A percentile compares a stretch with the other conserved stretches of the same genome.
Evolutionary conservation across 805 yeast genomes (phyloP).

Genomic region (Kazachstania martiniae): DNA sequence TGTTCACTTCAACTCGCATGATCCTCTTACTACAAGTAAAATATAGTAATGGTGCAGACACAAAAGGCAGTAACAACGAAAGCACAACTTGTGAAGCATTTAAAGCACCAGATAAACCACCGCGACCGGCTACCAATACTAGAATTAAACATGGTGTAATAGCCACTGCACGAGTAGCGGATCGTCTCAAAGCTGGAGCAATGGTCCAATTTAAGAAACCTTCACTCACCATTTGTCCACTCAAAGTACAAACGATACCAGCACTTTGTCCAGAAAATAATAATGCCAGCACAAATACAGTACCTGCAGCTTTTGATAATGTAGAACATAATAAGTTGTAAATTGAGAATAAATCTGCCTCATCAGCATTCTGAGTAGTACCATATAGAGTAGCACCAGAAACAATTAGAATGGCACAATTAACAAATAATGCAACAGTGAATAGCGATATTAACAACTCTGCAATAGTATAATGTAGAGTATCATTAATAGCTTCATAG

Average conservation of each 20-base stretch:
- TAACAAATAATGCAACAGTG: constrained; percentile 85
- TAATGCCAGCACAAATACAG: constrained; percentile 74
- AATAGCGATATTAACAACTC: constrained; percentile 76
- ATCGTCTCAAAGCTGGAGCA: constrained; percentile 70
- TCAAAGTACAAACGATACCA: constrained; percentile 88
- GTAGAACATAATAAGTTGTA: constrained; percentile 51
- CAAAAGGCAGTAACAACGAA: constrained; percentile 70
- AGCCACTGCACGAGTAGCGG: constrained; percentile 75
- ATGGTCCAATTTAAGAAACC: constrained; percentile 77
- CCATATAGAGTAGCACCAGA: constrained; percentile 78
- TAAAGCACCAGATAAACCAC: constrained; percentile 65
- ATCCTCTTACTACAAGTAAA: constrained; percentile 62
- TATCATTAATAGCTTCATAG: constrained; percentile 66
- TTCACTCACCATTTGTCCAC: constrained; percentile 91
- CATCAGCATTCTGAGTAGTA: constrained; percentile 44
- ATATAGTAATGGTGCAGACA: constrained; percentile 76
- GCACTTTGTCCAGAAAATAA: constrained; percentile 85
- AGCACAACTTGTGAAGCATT: constrained; percentile 82
- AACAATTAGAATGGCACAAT: constrained; percentile 78
- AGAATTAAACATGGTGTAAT: constrained; percentile 77
- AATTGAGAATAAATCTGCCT: constrained; percentile 78
- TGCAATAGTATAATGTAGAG: constrained; percentile 71
- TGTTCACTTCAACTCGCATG: constrained; percentile 44
- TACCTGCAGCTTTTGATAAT: constrained; percentile 70
- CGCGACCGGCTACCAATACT: constrained; percentile 66